Percentiles rank a stretch among this genome's conserved stretches.
Conservation (phyloP, 2,329 filamentous ascomycete genomes). For the Chaetoscypha palmicola region DNA sequence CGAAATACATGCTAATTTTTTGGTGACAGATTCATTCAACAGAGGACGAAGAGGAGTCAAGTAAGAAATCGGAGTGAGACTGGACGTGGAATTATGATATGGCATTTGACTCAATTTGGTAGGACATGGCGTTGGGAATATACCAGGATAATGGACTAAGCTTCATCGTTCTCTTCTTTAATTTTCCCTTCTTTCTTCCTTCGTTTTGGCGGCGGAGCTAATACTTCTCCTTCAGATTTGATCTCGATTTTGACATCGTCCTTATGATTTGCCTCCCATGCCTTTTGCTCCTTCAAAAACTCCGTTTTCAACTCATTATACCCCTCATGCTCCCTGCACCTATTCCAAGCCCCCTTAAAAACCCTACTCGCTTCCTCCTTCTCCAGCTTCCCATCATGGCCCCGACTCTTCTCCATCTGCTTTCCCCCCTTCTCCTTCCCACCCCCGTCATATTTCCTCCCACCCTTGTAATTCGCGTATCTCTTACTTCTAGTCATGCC, state of each 20-base stretch:
- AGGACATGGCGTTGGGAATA: slow-evolving; percentile 10
- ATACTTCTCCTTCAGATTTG: slow-evolving; percentile 3
- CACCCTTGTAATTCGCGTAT: slow-evolving; percentile 50
- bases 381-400: slow-evolving; percentile 40
- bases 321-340: slow-evolving; percentile 37
- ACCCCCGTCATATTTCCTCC: slow-evolving; percentile 45
- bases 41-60: slow-evolving; percentile 8
- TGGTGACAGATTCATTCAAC: slow-evolving; percentile 14
- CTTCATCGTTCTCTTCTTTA: slow-evolving; percentile 1
- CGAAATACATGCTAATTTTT: slow-evolving; percentile 9
- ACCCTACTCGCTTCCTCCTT: slow-evolving; percentile 43
- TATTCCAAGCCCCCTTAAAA: slow-evolving; percentile 44
- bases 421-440: slow-evolving; percentile 35
- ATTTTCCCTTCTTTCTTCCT: neutral
- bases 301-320: slow-evolving; percentile 39
- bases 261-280: slow-evolving; percentile 12
- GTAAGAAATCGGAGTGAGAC: neutral
- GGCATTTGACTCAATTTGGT: too few species aligned
- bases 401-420: slow-evolving; percentile 34
- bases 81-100: too few species aligned
- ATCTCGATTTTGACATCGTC: slow-evolving; percentile 5
- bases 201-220: neutral
- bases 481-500: slow-evolving; percentile 54
- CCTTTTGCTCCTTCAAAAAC: slow-evolving; percentile 40
- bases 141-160: slow-evolving; percentile 6